Base-by-base conservation (phyloP, 495 filamentous ascomycete genomes). In the Podospora pseudocomata region DNA sequence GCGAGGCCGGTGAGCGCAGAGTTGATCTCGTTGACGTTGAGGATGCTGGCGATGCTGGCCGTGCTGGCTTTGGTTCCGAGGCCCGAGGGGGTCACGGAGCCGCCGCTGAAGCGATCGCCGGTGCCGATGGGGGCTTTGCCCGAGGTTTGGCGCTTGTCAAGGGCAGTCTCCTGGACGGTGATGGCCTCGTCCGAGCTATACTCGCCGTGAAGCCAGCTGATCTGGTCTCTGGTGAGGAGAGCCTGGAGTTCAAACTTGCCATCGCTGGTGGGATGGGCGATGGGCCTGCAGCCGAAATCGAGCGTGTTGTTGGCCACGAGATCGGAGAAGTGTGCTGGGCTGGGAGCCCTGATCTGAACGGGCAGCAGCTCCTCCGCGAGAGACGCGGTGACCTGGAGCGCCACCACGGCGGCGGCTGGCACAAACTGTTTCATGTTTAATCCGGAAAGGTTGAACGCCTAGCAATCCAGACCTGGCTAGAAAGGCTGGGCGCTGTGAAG, bases 1-100 rank as follows among this genome's bases (percentile, higher is more conserved):
- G 54, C 74, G 18, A 81, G 73, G 6, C 71, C 78, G 54, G 76
- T 65, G 23, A 80, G 9, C 18, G 71, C 79, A 1, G 72, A 74
- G n/a, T 55, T 18, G 60, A 81, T 74, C 68, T 81, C 79, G 18
- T 71, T 67, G 3, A 75, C 56, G 67, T 73, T 80, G 27, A 81
- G 64, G 49, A 80, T 72, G 18, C 67, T 74, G 28, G 68, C 66
- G 60, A 76, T 67, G 19, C 67, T 70, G 20, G 67, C 68, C 1
- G 66, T 66, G 61, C 15, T 44, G 15, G 61, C 16, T 32, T 63
- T 63, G 61, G 61, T 63, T 13, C 61, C 61, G 18, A 63, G 61
- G 6, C 61, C 61, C 15, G 20, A 32, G 20, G 61, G 61, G 6
- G 61, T 27, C 18, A 23, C 4, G n/a, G 61, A 34, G 32, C 61